phyloP scores from a whole-genome alignment of 768 basidiomycete species.

The Psilocybe azurescens region DNA sequence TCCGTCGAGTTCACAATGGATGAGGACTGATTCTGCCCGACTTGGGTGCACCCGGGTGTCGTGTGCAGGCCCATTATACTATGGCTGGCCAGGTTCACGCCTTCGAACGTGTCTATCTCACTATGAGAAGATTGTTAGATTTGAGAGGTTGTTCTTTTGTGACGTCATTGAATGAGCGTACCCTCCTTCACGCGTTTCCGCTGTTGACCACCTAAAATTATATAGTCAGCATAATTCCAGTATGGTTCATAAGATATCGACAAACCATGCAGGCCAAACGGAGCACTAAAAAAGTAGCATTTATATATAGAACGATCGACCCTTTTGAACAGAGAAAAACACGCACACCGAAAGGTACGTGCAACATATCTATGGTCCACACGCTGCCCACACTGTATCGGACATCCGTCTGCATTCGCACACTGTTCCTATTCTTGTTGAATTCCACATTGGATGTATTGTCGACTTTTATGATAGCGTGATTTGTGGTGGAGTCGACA shows the following conservation, averaged over 20 bases:
- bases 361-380: slow-evolving; percentile 68
- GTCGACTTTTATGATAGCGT: slow-evolving; percentile 80
- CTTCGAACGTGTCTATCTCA: slow-evolving; percentile 85
- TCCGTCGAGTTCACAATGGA: slow-evolving; percentile 60
- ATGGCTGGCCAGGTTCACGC: slow-evolving; percentile 67
- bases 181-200: slow-evolving; percentile 68
- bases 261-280: slow-evolving; percentile 67
- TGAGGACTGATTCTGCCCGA: slow-evolving; percentile 53
- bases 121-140: slow-evolving; percentile 24
- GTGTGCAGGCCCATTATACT: slow-evolving; percentile 82
- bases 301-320: neutral
- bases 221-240: neutral
- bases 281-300: slow-evolving; percentile 52
- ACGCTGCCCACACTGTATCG: slow-evolving; percentile 62
- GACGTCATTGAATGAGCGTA: slow-evolving; percentile 29
- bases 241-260: neutral
- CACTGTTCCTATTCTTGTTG: slow-evolving; percentile 67
- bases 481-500: slow-evolving; percentile 65
- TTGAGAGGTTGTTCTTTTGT: neutral
- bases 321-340: neutral
- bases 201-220: slow-evolving; percentile 51
- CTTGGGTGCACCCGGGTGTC: slow-evolving; percentile 58
- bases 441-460: slow-evolving; percentile 59
- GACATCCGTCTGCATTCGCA: slow-evolving; percentile 66
- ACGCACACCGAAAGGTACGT: slow-evolving; percentile 68